Evolutionary conservation across 2,329 filamentous ascomycete species (phyloP).

Genomic region (Sarocladiaceae sp.): DNA sequence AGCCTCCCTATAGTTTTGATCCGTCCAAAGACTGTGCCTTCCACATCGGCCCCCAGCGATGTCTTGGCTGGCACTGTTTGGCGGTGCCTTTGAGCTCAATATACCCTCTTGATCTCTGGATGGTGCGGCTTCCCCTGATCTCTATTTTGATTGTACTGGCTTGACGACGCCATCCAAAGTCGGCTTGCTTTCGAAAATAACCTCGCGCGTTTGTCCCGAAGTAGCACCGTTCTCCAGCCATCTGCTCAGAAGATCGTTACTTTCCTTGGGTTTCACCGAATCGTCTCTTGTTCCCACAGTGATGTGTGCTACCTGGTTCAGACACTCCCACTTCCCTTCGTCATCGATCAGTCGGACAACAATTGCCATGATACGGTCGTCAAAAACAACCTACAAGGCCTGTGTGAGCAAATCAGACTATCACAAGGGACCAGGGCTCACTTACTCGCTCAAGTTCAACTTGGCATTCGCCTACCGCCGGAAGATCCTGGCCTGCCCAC

Average conservation of each 20-base stretch:
- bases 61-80: not conserved
- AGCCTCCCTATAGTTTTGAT: too few species aligned
- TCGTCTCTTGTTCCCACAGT: slow-evolving; percentile 78
- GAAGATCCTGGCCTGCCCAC: slow-evolving; percentile 20
- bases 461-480: slow-evolving; percentile 54
- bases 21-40: too few species aligned
- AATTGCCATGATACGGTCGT: slow-evolving; percentile 85
- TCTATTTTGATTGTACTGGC: slow-evolving; percentile 45
- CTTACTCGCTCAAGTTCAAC: slow-evolving; percentile 58
- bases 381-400: slow-evolving; percentile 63
- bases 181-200: slow-evolving; percentile 46
- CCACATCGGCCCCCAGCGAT: too few species aligned
- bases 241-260: slow-evolving; percentile 73
- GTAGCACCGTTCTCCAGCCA: slow-evolving; percentile 61
- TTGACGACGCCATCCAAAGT: slow-evolving; percentile 42
- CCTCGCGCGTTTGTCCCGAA: slow-evolving; percentile 39
- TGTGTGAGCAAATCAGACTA: not conserved
- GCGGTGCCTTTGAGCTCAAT: not conserved
- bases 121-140: not conserved
- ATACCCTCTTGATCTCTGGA: not conserved
- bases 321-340: slow-evolving; percentile 58
- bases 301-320: slow-evolving; percentile 78
- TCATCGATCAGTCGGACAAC: slow-evolving; percentile 69
- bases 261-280: slow-evolving; percentile 85
- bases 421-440: not conserved